Evolutionary conservation across 2,329 filamentous ascomycete genomes (phyloP).

Genomic region (Aspergillus luchuensis): DNA sequence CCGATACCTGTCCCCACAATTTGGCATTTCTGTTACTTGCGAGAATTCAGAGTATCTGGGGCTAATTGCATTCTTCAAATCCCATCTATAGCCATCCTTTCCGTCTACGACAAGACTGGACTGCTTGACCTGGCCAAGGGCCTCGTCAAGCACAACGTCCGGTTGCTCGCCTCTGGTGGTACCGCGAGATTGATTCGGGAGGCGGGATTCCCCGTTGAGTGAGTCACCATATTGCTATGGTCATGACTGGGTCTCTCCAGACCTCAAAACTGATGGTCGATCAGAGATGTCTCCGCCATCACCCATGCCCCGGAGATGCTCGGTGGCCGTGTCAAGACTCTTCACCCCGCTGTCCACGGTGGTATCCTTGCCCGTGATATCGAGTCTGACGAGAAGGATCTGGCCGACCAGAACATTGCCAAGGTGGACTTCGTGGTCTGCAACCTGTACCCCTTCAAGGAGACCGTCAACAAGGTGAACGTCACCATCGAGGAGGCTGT

Average conservation of each 20-base stretch:
- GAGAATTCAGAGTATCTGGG: conserved; percentile 4
- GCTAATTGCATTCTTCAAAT: conserved; percentile 13
- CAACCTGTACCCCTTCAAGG: conserved; percentile 99
- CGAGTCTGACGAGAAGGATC: conserved; percentile 93
- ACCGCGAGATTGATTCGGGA: conserved; percentile 97
- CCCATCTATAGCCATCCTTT: conserved; percentile 72
- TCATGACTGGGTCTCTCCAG: neutral
- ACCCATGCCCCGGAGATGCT: conserved; percentile 98
- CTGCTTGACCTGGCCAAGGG: conserved; percentile 90
- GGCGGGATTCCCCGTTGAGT: conserved; percentile 93
- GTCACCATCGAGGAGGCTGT: conserved; percentile 96
- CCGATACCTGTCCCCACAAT: conserved; percentile 20
- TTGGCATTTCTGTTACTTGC: conserved; percentile 15
- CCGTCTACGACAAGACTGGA: conserved; percentile 98
- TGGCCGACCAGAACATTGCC: conserved; percentile 90
- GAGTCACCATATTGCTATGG: conserved; percentile 43
- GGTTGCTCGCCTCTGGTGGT: conserved; percentile 90
- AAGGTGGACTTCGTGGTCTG: conserved; percentile 96
- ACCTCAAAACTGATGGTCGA: conserved; percentile 14
- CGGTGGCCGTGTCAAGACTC: conserved; percentile 87
- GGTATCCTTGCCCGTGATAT: conserved; percentile 89
- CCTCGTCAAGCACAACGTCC: conserved; percentile 83
- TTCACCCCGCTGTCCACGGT: conserved; percentile 87
- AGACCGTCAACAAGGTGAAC: conserved; percentile 94
- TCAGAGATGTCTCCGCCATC: conserved; percentile 92